These are phyloP conservation scores for Calonectria ilicicola DNA, from an alignment of 2,329 filamentous ascomycete genomes.

Conservation along the genomic window DNA sequence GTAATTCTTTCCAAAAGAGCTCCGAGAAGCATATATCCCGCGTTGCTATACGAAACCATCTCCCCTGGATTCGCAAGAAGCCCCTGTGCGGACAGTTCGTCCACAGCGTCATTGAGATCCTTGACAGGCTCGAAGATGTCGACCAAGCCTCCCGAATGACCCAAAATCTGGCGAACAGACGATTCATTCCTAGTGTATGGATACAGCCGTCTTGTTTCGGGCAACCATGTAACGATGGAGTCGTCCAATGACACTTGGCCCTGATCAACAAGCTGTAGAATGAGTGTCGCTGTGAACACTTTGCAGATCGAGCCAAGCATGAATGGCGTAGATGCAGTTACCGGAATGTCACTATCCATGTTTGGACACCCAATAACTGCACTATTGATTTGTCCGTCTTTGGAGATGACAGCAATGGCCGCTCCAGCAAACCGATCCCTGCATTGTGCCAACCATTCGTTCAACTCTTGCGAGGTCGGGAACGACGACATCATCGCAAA, in stretches of 20 bases:
- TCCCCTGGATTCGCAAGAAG: neutral
- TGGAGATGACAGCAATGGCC: constrained; percentile 10
- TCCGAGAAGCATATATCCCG: constrained; percentile 5
- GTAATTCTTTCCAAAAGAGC: neutral
- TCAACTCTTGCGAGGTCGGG: neutral
- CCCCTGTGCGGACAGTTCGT: neutral
- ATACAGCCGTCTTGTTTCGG: neutral
- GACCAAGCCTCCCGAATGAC: constrained; percentile 1
- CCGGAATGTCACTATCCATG: neutral
- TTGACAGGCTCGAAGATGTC: constrained; percentile 9
- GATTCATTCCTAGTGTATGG: neutral
- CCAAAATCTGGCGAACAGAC: neutral
- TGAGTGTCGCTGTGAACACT: neutral
- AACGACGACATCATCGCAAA: neutral
- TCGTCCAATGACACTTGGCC: neutral
- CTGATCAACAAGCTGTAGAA: constrained; percentile 9
- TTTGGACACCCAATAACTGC: neutral
- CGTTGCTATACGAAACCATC: constrained; percentile 17
- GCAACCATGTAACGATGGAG: neutral
- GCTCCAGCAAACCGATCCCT: neutral
- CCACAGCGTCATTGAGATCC: constrained; percentile 1
- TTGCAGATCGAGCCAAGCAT: constrained; percentile 18
- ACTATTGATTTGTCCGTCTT: neutral
- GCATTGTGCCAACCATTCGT: neutral
- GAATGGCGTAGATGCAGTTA: neutral